phyloP scores from a whole-genome alignment of 176 grass and related monocot genomes.

The Echinochloa phyllopogon region DNA sequence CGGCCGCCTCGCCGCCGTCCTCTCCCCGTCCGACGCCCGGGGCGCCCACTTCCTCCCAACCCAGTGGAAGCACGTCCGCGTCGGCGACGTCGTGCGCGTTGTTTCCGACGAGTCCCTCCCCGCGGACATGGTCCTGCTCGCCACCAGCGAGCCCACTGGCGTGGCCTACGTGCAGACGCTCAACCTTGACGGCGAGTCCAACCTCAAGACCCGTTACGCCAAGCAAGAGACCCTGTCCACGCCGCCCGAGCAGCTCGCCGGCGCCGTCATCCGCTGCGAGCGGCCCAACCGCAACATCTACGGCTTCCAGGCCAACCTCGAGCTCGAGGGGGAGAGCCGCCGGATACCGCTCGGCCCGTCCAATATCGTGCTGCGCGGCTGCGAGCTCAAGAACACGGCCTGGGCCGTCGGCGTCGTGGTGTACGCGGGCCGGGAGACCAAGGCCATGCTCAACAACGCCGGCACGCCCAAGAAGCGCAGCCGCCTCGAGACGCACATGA shows the following conservation, averaged over 20 bases:
- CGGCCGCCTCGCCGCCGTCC: slow-evolving; percentile 50
- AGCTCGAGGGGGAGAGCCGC: slow-evolving; percentile 52
- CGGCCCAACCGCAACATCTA: slow-evolving; percentile 87
- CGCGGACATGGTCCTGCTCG: slow-evolving; percentile 94
- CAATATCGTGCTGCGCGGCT: slow-evolving; percentile 92
- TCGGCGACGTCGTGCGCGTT: slow-evolving; percentile 73
- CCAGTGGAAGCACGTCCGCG: slow-evolving; percentile 79
- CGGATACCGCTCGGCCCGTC: slow-evolving; percentile 76
- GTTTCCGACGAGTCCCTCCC: slow-evolving; percentile 73
- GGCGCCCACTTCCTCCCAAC: slow-evolving; percentile 54
- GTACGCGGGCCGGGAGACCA: slow-evolving; percentile 78
- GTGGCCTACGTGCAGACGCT: slow-evolving; percentile 93
- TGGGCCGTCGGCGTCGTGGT: slow-evolving; percentile 85
- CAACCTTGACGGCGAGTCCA: slow-evolving; percentile 98
- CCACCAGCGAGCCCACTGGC: slow-evolving; percentile 90
- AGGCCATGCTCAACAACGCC: slow-evolving; percentile 90
- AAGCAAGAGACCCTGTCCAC: slow-evolving; percentile 76
- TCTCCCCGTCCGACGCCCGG: neutral
- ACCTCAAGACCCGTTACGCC: slow-evolving; percentile 95
- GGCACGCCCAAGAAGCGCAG: slow-evolving; percentile 75
- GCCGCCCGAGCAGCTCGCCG: slow-evolving; percentile 44
- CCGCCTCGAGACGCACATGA: slow-evolving; percentile 80
- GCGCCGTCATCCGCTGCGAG: slow-evolving; percentile 67
- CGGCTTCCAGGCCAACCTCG: slow-evolving; percentile 78
- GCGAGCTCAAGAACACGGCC: slow-evolving; percentile 89